Conservation (phyloP, 2,329 filamentous ascomycete species). For the Didymella segeticola region DNA sequence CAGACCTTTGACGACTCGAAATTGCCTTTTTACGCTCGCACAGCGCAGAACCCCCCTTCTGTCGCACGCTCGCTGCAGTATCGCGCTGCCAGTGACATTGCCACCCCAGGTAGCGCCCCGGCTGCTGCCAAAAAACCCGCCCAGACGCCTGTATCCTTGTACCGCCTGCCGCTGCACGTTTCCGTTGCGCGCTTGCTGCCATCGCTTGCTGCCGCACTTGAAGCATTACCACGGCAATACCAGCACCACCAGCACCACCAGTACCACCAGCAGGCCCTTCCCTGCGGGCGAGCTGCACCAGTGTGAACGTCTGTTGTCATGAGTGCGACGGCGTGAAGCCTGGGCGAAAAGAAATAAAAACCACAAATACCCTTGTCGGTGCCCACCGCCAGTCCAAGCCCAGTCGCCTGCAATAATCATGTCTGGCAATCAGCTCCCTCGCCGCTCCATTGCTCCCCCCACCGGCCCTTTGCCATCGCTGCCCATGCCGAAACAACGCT, state of each 20-base stretch:
- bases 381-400: too few species aligned
- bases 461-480: slow-evolving; percentile 75
- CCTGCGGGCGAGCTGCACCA: slow-evolving; percentile 5
- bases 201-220: slow-evolving; percentile 12
- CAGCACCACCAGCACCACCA: slow-evolving; percentile 1
- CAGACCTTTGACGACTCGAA: slow-evolving; percentile 3
- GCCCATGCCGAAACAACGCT: slow-evolving; percentile 74
- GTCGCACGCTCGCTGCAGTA: background rate
- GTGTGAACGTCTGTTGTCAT: slow-evolving; percentile 12
- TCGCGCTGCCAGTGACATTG: background rate
- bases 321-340: slow-evolving; percentile 12
- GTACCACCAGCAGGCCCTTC: slow-evolving; percentile 2
- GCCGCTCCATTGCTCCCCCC: slow-evolving; percentile 68
- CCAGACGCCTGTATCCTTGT: slow-evolving; percentile 1
- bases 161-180: slow-evolving; percentile 3
- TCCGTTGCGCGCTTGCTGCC: slow-evolving; percentile 2
- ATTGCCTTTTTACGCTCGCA: background rate
- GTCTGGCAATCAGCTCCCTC: slow-evolving; percentile 68
- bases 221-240: too few species aligned
- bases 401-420: slow-evolving; percentile 29
- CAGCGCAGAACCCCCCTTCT: background rate
- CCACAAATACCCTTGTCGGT: too few species aligned
- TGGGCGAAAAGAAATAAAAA: slow-evolving; percentile 4
- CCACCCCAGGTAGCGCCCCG: too few species aligned
- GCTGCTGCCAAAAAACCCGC: too few species aligned